Conservation (phyloP, 352 stramenopile species). For the Globisporangium cystogenes region DNA sequence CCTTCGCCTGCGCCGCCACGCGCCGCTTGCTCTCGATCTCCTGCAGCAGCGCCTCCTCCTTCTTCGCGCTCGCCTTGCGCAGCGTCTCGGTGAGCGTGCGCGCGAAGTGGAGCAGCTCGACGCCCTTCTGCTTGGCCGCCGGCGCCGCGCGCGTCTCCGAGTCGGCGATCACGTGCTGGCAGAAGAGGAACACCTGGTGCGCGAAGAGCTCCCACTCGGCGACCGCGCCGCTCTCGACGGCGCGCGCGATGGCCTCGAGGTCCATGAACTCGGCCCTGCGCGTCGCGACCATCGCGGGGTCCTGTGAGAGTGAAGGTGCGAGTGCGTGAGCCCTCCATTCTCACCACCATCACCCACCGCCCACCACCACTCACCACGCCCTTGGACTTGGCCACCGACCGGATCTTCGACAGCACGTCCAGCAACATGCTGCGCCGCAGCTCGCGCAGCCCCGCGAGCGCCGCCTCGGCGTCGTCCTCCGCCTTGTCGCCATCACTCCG, state of each 20-base stretch:
- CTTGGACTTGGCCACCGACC: constrained; percentile 72
- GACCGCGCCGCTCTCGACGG: constrained; percentile 32
- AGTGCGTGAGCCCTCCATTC: not conserved
- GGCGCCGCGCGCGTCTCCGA: constrained; percentile 38
- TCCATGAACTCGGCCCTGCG: constrained; percentile 25
- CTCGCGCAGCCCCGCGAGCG: constrained; percentile 36
- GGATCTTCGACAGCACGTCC: constrained; percentile 77
- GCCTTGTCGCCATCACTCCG: too few relatives aligned
- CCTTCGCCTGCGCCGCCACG: constrained; percentile 7
- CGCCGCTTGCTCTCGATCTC: constrained; percentile 18
- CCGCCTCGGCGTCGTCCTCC: constrained; percentile 9
- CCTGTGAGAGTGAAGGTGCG: constrained; percentile 6
- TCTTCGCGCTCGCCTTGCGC: constrained; percentile 61
- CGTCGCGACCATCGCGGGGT: constrained; percentile 49
- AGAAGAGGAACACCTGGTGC: constrained; percentile 68
- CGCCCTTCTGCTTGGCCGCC: constrained; percentile 63
- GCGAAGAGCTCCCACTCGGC: constrained; percentile 66
- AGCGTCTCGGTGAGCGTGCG: constrained; percentile 68
- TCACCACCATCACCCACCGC: too few relatives aligned
- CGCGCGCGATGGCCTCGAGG: constrained; percentile 39
- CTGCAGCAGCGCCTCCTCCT: constrained; percentile 49
- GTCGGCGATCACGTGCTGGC: constrained; percentile 62
- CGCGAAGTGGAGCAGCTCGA: constrained; percentile 73
- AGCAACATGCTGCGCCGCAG: constrained; percentile 70
- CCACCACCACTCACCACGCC: constrained; percentile 23